Percentiles rank a stretch among this genome's conserved stretches.
phyloP scores from a whole-genome alignment of 2,329 filamentous ascomycete species.

The Colletotrichum melonis region DNA sequence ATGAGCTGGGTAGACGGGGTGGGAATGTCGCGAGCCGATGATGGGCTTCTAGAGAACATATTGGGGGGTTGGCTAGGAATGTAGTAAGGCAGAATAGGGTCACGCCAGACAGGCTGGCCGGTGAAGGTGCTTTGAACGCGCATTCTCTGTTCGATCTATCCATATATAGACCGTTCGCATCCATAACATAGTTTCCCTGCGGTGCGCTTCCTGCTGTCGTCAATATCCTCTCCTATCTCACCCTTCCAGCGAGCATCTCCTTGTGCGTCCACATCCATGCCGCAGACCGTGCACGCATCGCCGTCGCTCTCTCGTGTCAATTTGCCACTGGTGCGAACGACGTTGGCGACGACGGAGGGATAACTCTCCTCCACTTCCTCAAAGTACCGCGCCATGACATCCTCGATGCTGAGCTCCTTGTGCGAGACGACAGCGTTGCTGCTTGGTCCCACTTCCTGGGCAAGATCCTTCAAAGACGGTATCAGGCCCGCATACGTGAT shows the following conservation, averaged over 20 bases:
- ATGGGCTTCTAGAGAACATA: slow-evolving; percentile 6
- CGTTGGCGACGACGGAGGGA: slow-evolving; percentile 92
- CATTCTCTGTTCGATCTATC: slow-evolving; percentile 47
- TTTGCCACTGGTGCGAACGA: slow-evolving; percentile 91
- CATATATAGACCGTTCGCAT: slow-evolving; percentile 73
- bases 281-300: slow-evolving; percentile 74
- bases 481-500: slow-evolving; percentile 70
- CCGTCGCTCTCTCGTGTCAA: slow-evolving; percentile 63
- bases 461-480: slow-evolving; percentile 62
- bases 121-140: neutral
- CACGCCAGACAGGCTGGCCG: neutral
- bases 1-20: slow-evolving; percentile 13
- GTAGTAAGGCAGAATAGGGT: neutral
- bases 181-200: slow-evolving; percentile 73
- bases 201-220: slow-evolving; percentile 40
- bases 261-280: slow-evolving; percentile 71
- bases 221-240: slow-evolving; percentile 62
- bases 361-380: slow-evolving; percentile 86
- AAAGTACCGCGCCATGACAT: slow-evolving; percentile 91
- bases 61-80: neutral
- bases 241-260: slow-evolving; percentile 74
- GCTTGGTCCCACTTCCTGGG: slow-evolving; percentile 43
- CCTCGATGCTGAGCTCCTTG: slow-evolving; percentile 88
- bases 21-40: slow-evolving; percentile 7
- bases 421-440: slow-evolving; percentile 66